Evolutionary conservation across 441 rosid genomes (phyloP).

Genomic region (Pelargonium cotyledonis): DNA sequence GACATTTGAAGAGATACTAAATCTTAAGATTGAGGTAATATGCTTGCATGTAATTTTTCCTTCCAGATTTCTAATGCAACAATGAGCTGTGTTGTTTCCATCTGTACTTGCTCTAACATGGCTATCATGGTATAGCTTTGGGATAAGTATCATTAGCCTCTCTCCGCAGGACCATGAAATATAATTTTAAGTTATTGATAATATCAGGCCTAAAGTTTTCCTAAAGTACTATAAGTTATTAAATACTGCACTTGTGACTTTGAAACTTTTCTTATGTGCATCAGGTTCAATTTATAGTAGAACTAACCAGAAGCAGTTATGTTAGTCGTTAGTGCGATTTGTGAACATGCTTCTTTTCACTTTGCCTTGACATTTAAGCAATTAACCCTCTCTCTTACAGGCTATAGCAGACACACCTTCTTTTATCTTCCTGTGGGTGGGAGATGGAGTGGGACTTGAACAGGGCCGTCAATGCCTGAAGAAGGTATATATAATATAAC

Average conservation of each 20-base stretch:
- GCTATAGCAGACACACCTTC: constrained; percentile 98
- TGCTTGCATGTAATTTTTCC: constrained; percentile 9
- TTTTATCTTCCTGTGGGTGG: constrained; percentile 98
- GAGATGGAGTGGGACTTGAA: constrained; percentile 95
- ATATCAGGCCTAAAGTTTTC: not conserved
- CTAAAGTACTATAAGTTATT: not conserved
- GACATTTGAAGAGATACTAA: constrained; percentile 88
- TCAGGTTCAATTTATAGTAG: not conserved
- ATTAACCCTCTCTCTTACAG: constrained; percentile 32
- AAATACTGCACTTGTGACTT: not conserved
- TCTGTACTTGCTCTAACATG: constrained; percentile 5
- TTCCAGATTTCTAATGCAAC: not conserved
- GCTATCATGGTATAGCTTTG: not conserved
- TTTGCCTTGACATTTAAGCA: constrained; percentile 3
- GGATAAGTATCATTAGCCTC: not conserved
- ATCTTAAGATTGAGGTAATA: constrained; percentile 89
- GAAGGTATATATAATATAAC: constrained; percentile 52
- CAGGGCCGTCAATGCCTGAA: constrained; percentile 98
- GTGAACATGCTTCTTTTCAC: not conserved
- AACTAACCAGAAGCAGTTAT: not conserved
- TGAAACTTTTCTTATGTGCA: not conserved
- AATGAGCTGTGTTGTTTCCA: not conserved
- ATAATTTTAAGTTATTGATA: not conserved
- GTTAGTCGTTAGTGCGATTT: not conserved
- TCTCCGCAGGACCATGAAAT: not conserved